Conservation (phyloP, 306 rosid genomes). For the Medicago lupulina region DNA sequence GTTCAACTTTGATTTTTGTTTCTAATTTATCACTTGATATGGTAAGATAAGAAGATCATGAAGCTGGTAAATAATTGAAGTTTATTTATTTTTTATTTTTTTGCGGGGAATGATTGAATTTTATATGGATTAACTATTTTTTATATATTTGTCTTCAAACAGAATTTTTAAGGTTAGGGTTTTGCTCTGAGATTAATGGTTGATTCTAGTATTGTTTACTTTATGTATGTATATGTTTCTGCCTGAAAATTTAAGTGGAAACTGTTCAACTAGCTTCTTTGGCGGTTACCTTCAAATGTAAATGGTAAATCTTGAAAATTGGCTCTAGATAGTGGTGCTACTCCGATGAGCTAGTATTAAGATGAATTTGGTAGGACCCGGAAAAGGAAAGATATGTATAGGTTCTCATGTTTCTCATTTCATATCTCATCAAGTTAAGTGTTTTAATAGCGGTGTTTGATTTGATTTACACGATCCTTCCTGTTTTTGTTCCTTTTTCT, state of each 20-base stretch:
- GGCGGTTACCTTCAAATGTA: constrained; percentile 23
- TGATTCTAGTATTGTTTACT: constrained; percentile 19
- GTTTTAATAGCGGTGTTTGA: background rate
- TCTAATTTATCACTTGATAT: constrained; percentile 41
- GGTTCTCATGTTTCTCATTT: constrained; percentile 14
- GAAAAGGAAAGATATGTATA: constrained; percentile 14
- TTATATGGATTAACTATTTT: background rate
- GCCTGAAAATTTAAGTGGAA: constrained; percentile 18
- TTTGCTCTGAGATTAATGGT: constrained; percentile 23
- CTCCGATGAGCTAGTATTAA: background rate
- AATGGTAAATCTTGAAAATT: constrained; percentile 30
- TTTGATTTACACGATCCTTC: background rate
- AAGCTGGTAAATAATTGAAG: constrained; percentile 1
- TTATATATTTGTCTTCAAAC: constrained; percentile 21
- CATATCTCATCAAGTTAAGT: background rate
- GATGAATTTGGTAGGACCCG: background rate
- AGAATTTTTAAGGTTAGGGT: constrained; percentile 34
- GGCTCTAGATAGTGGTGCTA: constrained; percentile 10
- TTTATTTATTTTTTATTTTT: background rate
- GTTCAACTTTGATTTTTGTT: constrained; percentile 2
- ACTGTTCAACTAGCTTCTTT: constrained; percentile 32
- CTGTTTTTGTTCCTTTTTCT: no score
- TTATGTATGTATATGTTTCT: background rate
- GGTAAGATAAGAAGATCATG: constrained; percentile 20
- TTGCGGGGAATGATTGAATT: background rate